Base-by-base conservation (phyloP, 2,329 filamentous ascomycete genomes). In the Fusarium kyushuense region DNA sequence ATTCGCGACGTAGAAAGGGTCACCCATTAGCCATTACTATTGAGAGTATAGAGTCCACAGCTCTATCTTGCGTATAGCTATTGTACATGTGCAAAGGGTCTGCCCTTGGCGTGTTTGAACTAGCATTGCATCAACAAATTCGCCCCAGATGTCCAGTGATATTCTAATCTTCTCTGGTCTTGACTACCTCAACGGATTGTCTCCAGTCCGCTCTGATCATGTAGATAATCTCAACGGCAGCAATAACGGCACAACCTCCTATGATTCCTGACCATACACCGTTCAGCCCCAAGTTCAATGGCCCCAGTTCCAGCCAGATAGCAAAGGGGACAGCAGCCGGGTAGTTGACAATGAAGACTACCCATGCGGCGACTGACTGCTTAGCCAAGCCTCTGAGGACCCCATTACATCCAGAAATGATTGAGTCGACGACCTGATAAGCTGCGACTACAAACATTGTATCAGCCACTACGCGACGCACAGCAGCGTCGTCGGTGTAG, bases 261-360 rank as follows among this genome's bases (percentile, higher is more conserved):
- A 69, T 69, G 17, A 69, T 30, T 23, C 67, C 67, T 11, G 53
- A 52, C 67, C 67, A 69, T 13, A 69, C 58, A 8, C 67, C 67
- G 2, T 63, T 63, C 9, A 69, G 2, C 0, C 63, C 67, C 6
- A 60, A 27, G 2, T 52, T 9, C 4, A 27, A 36, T 13, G 63
- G 46, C 1, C 67, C 67, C 5, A 70, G 4, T 2, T 67, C 67
- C 1, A 70, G 1, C 63, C 63, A 70, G 3, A 70, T 16, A 0
- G 67, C 67, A 1, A 70, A 25, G 1, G 67, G 67, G 14, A 70
- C 67, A 3, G 67, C 67, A 6, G 52, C 54, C 0, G 70, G 16
- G n/a, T 70, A 70, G 17, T 70, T 70, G 13, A 70, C 54, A 0
- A 63, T 36, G n/a, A 65, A 57, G 1, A 70, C 67, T 3, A 67